Evolutionary conservation across 352 stramenopile species (phyloP), one percentile per base, ranked within the genome.

Genomic region (Phytophthora constricta): DNA sequence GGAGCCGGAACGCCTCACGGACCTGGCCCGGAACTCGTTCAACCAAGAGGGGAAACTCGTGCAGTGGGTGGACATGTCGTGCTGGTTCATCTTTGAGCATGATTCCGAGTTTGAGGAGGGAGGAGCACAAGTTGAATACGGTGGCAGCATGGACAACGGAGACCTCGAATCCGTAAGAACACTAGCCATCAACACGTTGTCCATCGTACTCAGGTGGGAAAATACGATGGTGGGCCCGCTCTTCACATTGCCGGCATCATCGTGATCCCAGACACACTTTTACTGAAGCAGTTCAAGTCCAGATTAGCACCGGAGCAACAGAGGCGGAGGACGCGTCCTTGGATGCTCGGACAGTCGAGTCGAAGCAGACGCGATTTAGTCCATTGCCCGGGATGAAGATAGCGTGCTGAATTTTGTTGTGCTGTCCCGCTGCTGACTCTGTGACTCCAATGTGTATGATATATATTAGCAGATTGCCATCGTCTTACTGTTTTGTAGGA

Each of bases 21-120:
- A 81, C 27, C 52, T 49, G 19, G 37, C 46, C 3, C 34, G 68
- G 5, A 68, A 57, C 58, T 59, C 33, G 43, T 16, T 70, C 49
- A 81, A 66, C 14, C 70, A 69, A 33, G 75, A 85, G 8, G 82
- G 77, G 27, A 70, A 58, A n/a, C 59, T 72, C 13, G 79, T 92
- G 46, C 72, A 86, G 41, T 92, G 84, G 84, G 82, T 86, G n/a
- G 72, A 91, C 27, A 58, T 89, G 11, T 85, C 73, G 33, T 77
- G 82, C 16, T 92, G 84, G 84, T 92, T 92, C 41, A 33, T 87
- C 4, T 90, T 92, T 47, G 79, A 91, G 33, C 81, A 76, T 27
- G 70, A 74, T 1, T 20, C 22, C 14, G 48, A 73, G 39, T 79
- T 78, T 47, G 53, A 78, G 20, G 72, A 89, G 50, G 77, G 76